These are phyloP conservation scores for Raphanus sativus DNA, from an alignment of 345 rosid species.

Conservation along the genomic window DNA sequence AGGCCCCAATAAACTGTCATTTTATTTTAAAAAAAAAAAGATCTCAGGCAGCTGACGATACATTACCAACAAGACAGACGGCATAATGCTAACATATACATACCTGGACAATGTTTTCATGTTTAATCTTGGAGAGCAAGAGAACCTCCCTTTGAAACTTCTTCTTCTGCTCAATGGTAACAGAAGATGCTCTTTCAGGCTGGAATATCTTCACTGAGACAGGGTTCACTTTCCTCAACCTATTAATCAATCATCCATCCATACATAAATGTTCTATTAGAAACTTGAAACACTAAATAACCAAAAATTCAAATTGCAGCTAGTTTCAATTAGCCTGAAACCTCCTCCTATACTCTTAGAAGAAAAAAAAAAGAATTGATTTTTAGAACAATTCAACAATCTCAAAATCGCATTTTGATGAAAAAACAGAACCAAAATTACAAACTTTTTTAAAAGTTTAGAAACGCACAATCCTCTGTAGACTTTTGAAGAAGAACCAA, in stretches of 20 bases:
- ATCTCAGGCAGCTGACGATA: slow-evolving; percentile 20
- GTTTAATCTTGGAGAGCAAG: slow-evolving; percentile 53
- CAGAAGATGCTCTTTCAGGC: slow-evolving; percentile 42
- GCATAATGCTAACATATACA: neutral
- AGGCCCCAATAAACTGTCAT: slow-evolving; percentile 66
- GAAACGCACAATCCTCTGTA: slow-evolving; percentile 34
- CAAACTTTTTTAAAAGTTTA: neutral
- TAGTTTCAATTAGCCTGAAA: neutral
- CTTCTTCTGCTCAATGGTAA: slow-evolving; percentile 44
- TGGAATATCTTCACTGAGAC: slow-evolving; percentile 67
- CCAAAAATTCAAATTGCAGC: neutral
- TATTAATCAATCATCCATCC: neutral
- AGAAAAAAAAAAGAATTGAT: neutral
- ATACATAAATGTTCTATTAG: neutral
- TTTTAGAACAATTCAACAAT: neutral
- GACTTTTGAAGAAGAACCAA: slow-evolving; percentile 31
- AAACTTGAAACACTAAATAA: neutral
- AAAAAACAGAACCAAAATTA: neutral
- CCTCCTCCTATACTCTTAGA: neutral
- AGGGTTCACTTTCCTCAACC: slow-evolving; percentile 35
- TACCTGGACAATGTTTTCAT: slow-evolving; percentile 66
- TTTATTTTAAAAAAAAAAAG: neutral
- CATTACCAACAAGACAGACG: neutral
- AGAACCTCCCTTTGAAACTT: slow-evolving; percentile 67
- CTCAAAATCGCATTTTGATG: neutral